Evolutionary conservation across 768 basidiomycete genomes (phyloP).

Genomic region (Naganishia antarctica): DNA sequence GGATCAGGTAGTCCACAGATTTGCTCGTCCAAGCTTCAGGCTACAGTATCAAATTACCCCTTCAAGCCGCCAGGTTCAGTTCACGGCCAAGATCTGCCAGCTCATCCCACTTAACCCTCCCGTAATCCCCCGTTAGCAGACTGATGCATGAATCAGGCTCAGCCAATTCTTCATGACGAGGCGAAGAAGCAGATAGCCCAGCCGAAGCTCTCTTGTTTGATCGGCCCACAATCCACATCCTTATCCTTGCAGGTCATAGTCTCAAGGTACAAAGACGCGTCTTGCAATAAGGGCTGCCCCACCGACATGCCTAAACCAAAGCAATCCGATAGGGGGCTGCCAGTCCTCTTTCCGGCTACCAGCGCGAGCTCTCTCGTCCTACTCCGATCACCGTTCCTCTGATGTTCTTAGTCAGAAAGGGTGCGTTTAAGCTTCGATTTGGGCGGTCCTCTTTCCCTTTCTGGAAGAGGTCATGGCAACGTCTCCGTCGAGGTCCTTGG

Average conservation of each 20-base stretch:
- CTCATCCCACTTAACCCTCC: too few species aligned
- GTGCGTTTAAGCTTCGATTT: slow-evolving; percentile 45
- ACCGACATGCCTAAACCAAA: slow-evolving; percentile 13
- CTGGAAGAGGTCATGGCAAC: slow-evolving; percentile 49
- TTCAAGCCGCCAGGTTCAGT: too few species aligned
- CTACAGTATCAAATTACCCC: too few species aligned
- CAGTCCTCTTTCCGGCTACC: slow-evolving; percentile 9
- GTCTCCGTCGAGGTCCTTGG: slow-evolving; percentile 68
- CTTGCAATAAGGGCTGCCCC: slow-evolving; percentile 1
- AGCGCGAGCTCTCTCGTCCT: slow-evolving; percentile 4
- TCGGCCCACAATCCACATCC: slow-evolving; percentile 19
- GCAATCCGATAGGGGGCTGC: slow-evolving; percentile 1
- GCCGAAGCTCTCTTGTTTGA: too few species aligned
- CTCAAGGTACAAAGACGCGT: slow-evolving; percentile 21
- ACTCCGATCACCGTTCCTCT: slow-evolving; percentile 6
- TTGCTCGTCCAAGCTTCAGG: too few species aligned
- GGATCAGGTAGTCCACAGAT: too few species aligned
- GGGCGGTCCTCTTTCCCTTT: slow-evolving; percentile 45
- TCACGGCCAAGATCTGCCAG: too few species aligned
- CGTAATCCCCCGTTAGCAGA: too few species aligned
- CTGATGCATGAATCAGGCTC: not conserved
- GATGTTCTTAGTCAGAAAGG: slow-evolving; percentile 4
- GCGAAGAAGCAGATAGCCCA: not conserved
- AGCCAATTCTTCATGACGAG: not conserved
- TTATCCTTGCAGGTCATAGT: slow-evolving; percentile 11